Evolutionary conservation across 257 asterid genomes (phyloP), one percentile per base, ranked within the genome.

Genomic region (Petrea volubilis): DNA sequence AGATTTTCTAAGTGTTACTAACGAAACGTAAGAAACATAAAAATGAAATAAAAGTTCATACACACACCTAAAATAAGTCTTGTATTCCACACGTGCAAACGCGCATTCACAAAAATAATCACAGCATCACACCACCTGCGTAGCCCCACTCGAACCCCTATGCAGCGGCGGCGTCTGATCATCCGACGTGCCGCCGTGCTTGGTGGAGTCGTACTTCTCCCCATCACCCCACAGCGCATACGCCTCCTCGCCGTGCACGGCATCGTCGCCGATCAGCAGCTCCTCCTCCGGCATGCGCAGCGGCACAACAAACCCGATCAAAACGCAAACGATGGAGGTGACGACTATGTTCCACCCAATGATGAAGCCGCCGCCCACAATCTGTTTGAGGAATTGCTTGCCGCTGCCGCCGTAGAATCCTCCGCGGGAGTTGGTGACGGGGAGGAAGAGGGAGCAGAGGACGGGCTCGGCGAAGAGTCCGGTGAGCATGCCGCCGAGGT

Each of bases 191-290:
- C 63, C 55, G 1, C 88, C 91, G 44, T 85, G 88, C 79, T 71
- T 80, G 6, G 85, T 78, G 13, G 78, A 64, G 52, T 88, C 95
- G 14, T 82, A 88, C 81, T 76, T 82, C 67, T 88, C 95, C 10
- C 91, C 95, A 9, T 88, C 90, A 1, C 91, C 95, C 91, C 91
- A 88, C 79, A 88, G 51, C 0, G 95, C 91, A 38, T 88, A 88
- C 1, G 95, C 95, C 79, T 88, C 95, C 83, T 85, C 91, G 0
- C 91, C 91, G 57, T 88, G 95, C 64, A 85, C 95, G 1, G 90
- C 91, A 59, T 88, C 95, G 51, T 88, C 95, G 9, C 95, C 95
- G 1, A 85, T 82, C 61, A 50, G 57, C 75, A 88, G 23, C 63
- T 80, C 73, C 46, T 88, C 88, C 74, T 88, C 95, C 11, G 90